These are phyloP conservation scores for Anaeramoeba ignava DNA, from an alignment of 78 protist genomes.

Conservation along the genomic window DNA sequence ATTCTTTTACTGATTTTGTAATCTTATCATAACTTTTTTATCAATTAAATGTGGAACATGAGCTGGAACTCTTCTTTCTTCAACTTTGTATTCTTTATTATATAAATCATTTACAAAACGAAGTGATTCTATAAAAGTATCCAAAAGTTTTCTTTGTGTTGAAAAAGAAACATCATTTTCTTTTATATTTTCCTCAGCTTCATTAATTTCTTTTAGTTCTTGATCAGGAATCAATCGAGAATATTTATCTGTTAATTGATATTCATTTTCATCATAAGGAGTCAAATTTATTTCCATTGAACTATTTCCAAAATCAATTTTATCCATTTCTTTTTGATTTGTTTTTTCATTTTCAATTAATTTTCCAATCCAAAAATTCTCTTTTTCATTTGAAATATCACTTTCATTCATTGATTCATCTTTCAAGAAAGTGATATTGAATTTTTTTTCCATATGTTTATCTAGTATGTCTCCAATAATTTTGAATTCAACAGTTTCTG, in stretches of 20 bases:
- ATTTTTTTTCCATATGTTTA: too few relatives aligned
- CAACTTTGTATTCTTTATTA: conserved; percentile 43
- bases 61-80: conserved; percentile 72
- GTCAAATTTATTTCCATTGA: too few relatives aligned
- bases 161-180: not conserved
- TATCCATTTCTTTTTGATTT: not conserved
- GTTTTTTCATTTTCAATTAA: not conserved
- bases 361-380: not conserved
- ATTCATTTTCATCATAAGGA: not conserved
- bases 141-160: not conserved
- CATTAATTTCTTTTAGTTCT: not conserved
- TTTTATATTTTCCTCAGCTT: not conserved
- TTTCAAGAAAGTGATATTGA: too few relatives aligned
- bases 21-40: conserved; percentile 41
- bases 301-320: too few relatives aligned
- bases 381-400: not conserved
- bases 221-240: too few relatives aligned
- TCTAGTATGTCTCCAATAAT: too few relatives aligned
- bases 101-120: conserved; percentile 47
- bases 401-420: too few relatives aligned
- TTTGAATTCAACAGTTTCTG: not conserved
- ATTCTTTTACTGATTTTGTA: too few relatives aligned
- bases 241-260: not conserved
- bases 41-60: conserved; percentile 90
- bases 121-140: not conserved